Conservation (phyloP, 2,329 filamentous ascomycete genomes). For the Aspergillus jensenii region DNA sequence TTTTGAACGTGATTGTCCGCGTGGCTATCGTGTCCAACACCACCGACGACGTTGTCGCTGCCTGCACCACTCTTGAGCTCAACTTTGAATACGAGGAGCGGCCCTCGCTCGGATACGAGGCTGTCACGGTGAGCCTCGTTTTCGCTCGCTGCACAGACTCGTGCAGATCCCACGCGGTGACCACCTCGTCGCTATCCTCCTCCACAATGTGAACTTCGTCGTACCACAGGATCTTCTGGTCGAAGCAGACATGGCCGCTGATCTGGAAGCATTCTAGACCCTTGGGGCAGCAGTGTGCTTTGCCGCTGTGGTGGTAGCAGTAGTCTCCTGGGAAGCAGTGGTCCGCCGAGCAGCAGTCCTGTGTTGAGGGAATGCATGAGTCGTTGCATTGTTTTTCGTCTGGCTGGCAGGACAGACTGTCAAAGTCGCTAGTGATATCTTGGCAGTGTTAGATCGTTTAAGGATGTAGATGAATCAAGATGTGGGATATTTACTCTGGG, state of each 20-base stretch:
- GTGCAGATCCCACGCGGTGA: neutral
- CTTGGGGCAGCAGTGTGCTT: neutral
- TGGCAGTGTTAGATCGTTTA: neutral
- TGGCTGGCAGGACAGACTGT: neutral
- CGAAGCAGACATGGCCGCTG: neutral
- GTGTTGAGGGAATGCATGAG: neutral
- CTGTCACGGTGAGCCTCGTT: neutral
- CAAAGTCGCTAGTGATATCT: neutral
- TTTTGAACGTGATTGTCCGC: neutral
- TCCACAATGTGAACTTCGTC: neutral
- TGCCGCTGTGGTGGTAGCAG: neutral
- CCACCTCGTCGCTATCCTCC: neutral
- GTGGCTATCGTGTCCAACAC: neutral
- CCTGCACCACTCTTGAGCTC: neutral
- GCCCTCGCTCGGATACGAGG: neutral
- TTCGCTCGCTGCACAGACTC: neutral
- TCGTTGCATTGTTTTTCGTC: neutral
- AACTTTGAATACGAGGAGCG: neutral
- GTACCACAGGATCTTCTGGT: neutral
- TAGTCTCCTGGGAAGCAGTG: slow-evolving; percentile 1
- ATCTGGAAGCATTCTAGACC: neutral
- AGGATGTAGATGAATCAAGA: too few relatives aligned
- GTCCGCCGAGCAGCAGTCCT: neutral
- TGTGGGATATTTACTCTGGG: neutral
- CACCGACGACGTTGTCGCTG: neutral